phyloP scores from a whole-genome alignment of 495 filamentous ascomycete species.

The Xylaria intraflava region DNA sequence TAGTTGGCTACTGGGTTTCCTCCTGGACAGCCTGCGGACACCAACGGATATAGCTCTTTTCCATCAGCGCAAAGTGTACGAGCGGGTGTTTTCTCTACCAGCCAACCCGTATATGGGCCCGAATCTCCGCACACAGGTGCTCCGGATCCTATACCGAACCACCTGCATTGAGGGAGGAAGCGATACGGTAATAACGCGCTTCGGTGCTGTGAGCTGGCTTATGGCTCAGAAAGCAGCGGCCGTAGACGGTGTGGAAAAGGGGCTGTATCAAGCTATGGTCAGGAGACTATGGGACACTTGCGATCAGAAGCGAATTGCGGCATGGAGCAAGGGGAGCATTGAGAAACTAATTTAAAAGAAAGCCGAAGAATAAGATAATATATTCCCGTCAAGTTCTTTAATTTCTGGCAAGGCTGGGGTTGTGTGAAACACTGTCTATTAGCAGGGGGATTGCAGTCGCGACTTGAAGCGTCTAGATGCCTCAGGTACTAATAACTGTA shows the following conservation, averaged over 20 bases:
- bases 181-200: slow-evolving; percentile 77
- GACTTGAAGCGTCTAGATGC: no score
- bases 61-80: slow-evolving; percentile 70
- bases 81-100: slow-evolving; percentile 66
- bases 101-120: slow-evolving; percentile 56
- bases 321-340: slow-evolving; percentile 57
- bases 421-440: no score
- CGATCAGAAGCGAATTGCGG: slow-evolving; percentile 57
- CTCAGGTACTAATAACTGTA: no score
- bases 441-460: no score
- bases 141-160: slow-evolving; percentile 66
- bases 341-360: slow-evolving; percentile 13
- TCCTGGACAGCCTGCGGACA: slow-evolving; percentile 56
- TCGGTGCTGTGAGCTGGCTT: slow-evolving; percentile 78
- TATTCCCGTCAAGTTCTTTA: no score
- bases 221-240: slow-evolving; percentile 44
- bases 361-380: not conserved
- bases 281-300: slow-evolving; percentile 60
- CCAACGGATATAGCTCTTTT: slow-evolving; percentile 71
- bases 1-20: slow-evolving; percentile 71
- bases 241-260: slow-evolving; percentile 36
- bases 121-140: slow-evolving; percentile 56
- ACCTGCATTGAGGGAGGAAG: slow-evolving; percentile 70
- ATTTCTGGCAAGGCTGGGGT: no score
- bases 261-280: slow-evolving; percentile 51